Base-by-base conservation (phyloP, 2,329 filamentous ascomycete genomes). In the Aspergillus oerlinghausenensis region DNA sequence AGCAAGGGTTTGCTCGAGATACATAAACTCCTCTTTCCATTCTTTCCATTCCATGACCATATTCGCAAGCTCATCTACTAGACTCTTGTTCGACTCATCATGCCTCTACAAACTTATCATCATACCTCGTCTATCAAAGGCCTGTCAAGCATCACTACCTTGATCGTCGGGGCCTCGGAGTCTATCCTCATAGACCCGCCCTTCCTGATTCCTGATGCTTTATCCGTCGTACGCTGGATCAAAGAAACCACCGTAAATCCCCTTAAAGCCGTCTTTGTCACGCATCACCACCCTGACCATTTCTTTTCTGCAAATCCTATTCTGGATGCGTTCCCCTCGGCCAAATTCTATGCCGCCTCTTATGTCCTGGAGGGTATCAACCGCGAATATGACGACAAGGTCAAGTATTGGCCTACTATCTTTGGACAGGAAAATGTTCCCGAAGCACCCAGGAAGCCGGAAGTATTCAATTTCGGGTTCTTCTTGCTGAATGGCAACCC, bases 221-320 rank as follows among this genome's bases (percentile, higher is more conserved):
- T 65, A 4, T 58, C 66, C 10, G 63, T 69, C 3, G 62, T 70
- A 9, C n/a, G 43, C 35, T 71, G 67, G 65, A 59, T 71, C 29
- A 64, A 66, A 40, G 35, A 58, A 4, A 71, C 55, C 5, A 67
- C 63, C 3, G 28, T 50, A 4, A 50, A 63, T 3, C 63, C 67
- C 1, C 52, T 72, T 6, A 65, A 63, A 48, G 70, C 67, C 4
- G 59, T 73, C 38, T 73, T 72, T 54, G 61, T 70, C 21, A 72
- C 70, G 6, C 70, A 72, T 56, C 71, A 73, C 52, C 70, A 71
- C 52, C 69, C 70, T 5, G 69, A 72, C 56, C 68, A 73, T 60
- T 72, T 68, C 56, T 70, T 70, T 59, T 62, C 65, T 5, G 65
- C 65, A 25, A 70, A 71, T 40, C 64, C 66, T 0, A 68, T 72